Evolutionary conservation across 352 stramenopile genomes (phyloP).

Genomic region (Bremia lactucae): DNA sequence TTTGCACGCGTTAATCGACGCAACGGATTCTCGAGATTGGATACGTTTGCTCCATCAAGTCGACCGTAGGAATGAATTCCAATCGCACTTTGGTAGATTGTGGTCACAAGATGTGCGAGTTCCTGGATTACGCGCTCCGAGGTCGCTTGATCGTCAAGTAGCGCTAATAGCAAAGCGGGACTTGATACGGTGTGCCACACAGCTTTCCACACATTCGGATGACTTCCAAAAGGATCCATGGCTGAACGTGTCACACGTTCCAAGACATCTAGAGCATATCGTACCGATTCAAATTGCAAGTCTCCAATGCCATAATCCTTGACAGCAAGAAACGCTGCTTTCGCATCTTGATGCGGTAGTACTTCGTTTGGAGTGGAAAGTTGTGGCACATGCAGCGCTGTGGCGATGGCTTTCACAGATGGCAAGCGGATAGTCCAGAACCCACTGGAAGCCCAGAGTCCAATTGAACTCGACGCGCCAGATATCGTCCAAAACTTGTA

Average conservation of each 20-base stretch:
- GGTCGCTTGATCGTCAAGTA: slow-evolving; percentile 28
- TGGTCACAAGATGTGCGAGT: slow-evolving; percentile 39
- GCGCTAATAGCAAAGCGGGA: slow-evolving; percentile 57
- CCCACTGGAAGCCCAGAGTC: slow-evolving; percentile 35
- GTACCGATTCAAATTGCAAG: slow-evolving; percentile 42
- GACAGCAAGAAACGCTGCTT: slow-evolving; percentile 30
- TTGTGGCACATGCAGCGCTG: slow-evolving; percentile 8
- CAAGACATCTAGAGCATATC: slow-evolving; percentile 53
- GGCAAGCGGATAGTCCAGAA: slow-evolving; percentile 64
- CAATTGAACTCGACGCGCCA: slow-evolving; percentile 37
- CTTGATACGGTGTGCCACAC: slow-evolving; percentile 38
- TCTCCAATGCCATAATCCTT: slow-evolving; percentile 39
- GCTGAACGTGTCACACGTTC: slow-evolving; percentile 20
- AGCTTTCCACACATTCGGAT: slow-evolving; percentile 23
- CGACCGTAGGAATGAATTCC: slow-evolving; percentile 36
- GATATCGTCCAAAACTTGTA: slow-evolving; percentile 42
- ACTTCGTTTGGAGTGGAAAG: slow-evolving; percentile 1
- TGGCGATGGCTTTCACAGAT: slow-evolving; percentile 32
- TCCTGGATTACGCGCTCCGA: slow-evolving; percentile 40
- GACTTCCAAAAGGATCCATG: slow-evolving; percentile 21
- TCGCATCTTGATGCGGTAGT: slow-evolving; percentile 7
- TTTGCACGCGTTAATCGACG: slow-evolving; percentile 41
- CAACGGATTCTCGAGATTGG: slow-evolving; percentile 11
- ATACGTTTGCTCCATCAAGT: slow-evolving; percentile 18
- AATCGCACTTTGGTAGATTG: slow-evolving; percentile 38